Evolutionary conservation across 139 green algal genomes (phyloP).

Genomic region (Chara braunii): DNA sequence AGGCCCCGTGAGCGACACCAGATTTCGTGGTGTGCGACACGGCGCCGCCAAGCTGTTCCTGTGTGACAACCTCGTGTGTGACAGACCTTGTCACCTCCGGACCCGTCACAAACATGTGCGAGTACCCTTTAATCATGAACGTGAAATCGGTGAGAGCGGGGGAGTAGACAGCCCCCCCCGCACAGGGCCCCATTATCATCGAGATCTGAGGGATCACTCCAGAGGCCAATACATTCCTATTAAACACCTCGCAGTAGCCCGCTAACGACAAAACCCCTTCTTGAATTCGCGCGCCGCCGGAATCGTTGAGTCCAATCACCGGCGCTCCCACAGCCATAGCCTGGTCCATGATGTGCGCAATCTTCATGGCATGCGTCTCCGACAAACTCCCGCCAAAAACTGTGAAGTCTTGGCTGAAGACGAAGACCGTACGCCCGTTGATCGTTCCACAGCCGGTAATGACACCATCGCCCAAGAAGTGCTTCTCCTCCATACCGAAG

Average conservation of each 20-base stretch:
- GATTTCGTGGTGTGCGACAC: slow-evolving; percentile 50
- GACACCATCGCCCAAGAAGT: slow-evolving; percentile 44
- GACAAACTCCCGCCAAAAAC: slow-evolving; percentile 57
- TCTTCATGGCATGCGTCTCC: slow-evolving; percentile 58
- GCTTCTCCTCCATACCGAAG: slow-evolving; percentile 54
- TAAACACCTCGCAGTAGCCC: slow-evolving; percentile 56
- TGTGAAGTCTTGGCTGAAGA: slow-evolving; percentile 58
- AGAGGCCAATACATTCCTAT: slow-evolving; percentile 60
- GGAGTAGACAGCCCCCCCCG: slow-evolving; percentile 63
- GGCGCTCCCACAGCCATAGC: slow-evolving; percentile 37
- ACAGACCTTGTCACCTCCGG: slow-evolving; percentile 57
- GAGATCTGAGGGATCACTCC: slow-evolving; percentile 64
- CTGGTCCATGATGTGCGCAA: slow-evolving; percentile 41
- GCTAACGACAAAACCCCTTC: slow-evolving; percentile 56
- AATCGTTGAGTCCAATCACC: slow-evolving; percentile 61
- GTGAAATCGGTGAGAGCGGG: slow-evolving; percentile 65
- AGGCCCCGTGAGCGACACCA: slow-evolving; percentile 50
- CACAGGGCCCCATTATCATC: slow-evolving; percentile 60
- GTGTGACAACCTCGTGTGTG: slow-evolving; percentile 36
- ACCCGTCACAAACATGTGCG: slow-evolving; percentile 64
- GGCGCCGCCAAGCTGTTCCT: slow-evolving; percentile 55
- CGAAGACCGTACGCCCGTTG: slow-evolving; percentile 35
- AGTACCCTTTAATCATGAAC: slow-evolving; percentile 55
- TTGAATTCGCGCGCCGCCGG: slow-evolving; percentile 59
- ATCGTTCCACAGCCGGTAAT: slow-evolving; percentile 57